Evolutionary conservation across 768 basidiomycete species (phyloP), one percentile per base, ranked within the genome.

Genomic region (Psilocybe tampanensis): DNA sequence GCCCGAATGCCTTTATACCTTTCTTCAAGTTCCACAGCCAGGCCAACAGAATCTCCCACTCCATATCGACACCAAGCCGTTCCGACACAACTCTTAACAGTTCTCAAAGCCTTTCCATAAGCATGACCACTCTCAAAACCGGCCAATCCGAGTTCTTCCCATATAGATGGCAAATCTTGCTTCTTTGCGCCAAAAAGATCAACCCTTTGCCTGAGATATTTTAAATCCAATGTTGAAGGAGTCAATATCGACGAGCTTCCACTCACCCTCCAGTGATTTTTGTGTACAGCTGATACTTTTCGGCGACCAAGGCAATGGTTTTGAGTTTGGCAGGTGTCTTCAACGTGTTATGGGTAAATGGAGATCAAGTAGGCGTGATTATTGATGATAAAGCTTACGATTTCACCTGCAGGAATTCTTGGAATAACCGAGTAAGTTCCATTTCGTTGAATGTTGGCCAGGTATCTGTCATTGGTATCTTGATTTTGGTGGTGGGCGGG

Each of bases 111-210:
- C 63, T 83, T 83, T 58, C 88, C 89, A 65, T 90, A 90, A 0
- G 86, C 90, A 64, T 90, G 88, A 1, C 89, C 89, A 34, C 85
- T 87, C 69, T 90, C 87, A 60, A 92, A 88, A 8, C 89, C 89
- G 3, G 85, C 86, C 4, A 72, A 69, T 54, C 81, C 75, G 6
- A 89, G 80, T 62, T 83, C 81, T 55, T 83, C 84, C 89, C 77
- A 83, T 23, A 90, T 89, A 21, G 77, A 78, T 0, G 88, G 89
- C 11, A 89, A 73, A 61, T 90, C 88, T 58, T 84, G 80, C 65
- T 88, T 88, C 54, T 75, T 75, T 1, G 88, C 88, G 3, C 89
- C 89, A 59, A 90, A 89, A 66, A 90, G 67, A 62, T 90, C 88
- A 55, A 90, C 82, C 19, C 87, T 82, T 64, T 86, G 86, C 1